Base-by-base conservation (phyloP, 2,329 filamentous ascomycete genomes). In the Colletotrichum destructivum region DNA sequence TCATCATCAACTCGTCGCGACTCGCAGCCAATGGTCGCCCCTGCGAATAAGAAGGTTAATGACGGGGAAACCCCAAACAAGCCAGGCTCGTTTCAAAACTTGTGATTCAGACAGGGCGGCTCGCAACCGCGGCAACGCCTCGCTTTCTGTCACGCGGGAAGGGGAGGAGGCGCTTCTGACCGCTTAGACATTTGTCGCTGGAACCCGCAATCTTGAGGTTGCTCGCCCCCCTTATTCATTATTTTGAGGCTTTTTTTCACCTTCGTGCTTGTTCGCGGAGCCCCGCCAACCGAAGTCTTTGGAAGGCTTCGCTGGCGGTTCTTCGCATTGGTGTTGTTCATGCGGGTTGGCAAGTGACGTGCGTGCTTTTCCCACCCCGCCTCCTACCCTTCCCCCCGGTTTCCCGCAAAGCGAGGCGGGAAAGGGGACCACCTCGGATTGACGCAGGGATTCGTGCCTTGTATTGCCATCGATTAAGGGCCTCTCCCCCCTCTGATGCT, bases 301-400 rank as follows among this genome's bases (percentile, higher is more conserved):
- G 52, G 59, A 18, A 59, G 38, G 46, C 46, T 57, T 54, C 23
- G 23, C 16, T 21, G 57, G 23, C 23, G 35, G 47, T 56, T 42
- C 47, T 71, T 13, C 59, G 65, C 69, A 56, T 64, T 71, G 69
- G 59, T 23, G 56, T 69, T 71, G 59, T 69, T 71, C 15, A 71
- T 71, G 69, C 69, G 46, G 40, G 21, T 54, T 63, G 42, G 35
- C 12, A 52, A 35, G 59, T 71, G 65, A 71, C 65, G 59, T 71
- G 65, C 69, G 47, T 62, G 44, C 31, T 38, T 55, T 62, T 55
- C 31, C 21, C 38, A 66, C 35, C 35, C 35, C 35, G 31, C 31
- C 31, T 9, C 31, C 31, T 35, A 35, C 31, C 31, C 31, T 9
- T 9, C 35, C 35, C 44, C 55, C 69, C 65, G 44, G 56, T 64